phyloP scores from a whole-genome alignment of 1,284 basidiomycete genomes.

The Vanrija sp. region DNA sequence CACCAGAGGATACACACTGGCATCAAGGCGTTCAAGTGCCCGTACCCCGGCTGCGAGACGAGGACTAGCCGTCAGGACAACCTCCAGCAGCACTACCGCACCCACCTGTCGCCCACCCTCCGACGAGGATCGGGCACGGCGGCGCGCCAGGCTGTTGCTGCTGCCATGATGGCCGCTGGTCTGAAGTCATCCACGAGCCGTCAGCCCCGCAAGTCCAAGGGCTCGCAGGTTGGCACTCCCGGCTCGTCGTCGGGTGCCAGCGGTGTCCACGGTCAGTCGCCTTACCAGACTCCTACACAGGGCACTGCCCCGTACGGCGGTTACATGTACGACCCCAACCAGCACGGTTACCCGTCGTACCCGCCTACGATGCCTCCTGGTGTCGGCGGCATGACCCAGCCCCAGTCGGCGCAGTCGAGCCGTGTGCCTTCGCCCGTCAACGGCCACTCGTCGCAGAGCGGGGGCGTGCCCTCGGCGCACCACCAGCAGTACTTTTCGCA shows the following conservation, averaged over 20 bases:
- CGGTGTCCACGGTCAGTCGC: conserved; percentile 35
- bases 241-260: conserved; percentile 35
- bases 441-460: conserved; percentile 35
- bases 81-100: conserved; percentile 47
- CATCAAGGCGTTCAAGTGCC: conserved; percentile 48
- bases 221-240: conserved; percentile 36
- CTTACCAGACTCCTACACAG: conserved; percentile 42
- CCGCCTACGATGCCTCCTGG: conserved; percentile 29
- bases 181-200: conserved; percentile 39
- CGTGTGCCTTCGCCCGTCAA: conserved; percentile 44
- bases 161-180: conserved; percentile 47
- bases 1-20: conserved; percentile 48
- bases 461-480: conserved; percentile 21
- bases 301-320: conserved; percentile 34
- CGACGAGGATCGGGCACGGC: conserved; percentile 44
- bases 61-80: conserved; percentile 46
- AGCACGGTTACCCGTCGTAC: conserved; percentile 32
- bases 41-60: conserved; percentile 46
- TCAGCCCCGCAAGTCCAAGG: conserved; percentile 44
- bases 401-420: conserved; percentile 37
- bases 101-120: conserved; percentile 43
- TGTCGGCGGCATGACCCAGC: conserved; percentile 24
- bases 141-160: conserved; percentile 42
- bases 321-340: conserved; percentile 41
- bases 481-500: conserved; percentile 39